A percentile compares a stretch with the other conserved stretches of the same genome.
These are phyloP conservation scores for Neurospora africana DNA, from an alignment of 495 filamentous ascomycete genomes.

Conservation along the genomic window DNA sequence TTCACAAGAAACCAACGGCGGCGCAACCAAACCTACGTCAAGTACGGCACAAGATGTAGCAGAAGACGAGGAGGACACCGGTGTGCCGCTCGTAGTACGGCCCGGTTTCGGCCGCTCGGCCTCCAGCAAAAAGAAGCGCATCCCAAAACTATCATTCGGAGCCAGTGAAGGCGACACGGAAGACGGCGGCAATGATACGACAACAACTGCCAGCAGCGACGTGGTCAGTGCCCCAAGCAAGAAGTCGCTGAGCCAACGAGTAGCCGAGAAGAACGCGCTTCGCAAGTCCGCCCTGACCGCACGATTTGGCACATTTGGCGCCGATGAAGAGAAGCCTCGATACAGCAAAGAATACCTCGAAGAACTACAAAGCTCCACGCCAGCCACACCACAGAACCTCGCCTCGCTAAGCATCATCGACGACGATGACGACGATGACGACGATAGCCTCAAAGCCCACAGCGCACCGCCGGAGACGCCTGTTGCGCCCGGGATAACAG, in stretches of 20 bases:
- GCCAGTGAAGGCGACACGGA: conserved; percentile 46
- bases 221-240: conserved; percentile 54
- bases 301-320: conserved; percentile 37
- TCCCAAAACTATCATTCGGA: conserved; percentile 66
- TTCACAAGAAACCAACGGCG: neutral
- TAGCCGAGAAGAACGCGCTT: conserved; percentile 60
- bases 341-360: conserved; percentile 83
- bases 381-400: conserved; percentile 58
- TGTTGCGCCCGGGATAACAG: neutral
- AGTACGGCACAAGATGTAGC: conserved; percentile 16
- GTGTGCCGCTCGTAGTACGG: conserved; percentile 25
- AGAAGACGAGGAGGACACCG: conserved; percentile 31
- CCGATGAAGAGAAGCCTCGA: conserved; percentile 60
- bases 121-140: conserved; percentile 49
- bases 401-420: conserved; percentile 18
- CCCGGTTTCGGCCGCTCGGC: conserved; percentile 26
- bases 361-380: conserved; percentile 73
- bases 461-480: conserved; percentile 20
- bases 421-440: conserved; percentile 12
- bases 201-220: conserved; percentile 26
- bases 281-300: conserved; percentile 43
- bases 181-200: conserved; percentile 29
- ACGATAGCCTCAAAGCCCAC: neutral
- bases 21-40: neutral
- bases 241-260: conserved; percentile 58